Percentiles rank a stretch among this genome's conserved stretches.
These are phyloP conservation scores for Penicillium sp. DNA, from an alignment of 2,329 filamentous ascomycete species.

Conservation along the genomic window DNA sequence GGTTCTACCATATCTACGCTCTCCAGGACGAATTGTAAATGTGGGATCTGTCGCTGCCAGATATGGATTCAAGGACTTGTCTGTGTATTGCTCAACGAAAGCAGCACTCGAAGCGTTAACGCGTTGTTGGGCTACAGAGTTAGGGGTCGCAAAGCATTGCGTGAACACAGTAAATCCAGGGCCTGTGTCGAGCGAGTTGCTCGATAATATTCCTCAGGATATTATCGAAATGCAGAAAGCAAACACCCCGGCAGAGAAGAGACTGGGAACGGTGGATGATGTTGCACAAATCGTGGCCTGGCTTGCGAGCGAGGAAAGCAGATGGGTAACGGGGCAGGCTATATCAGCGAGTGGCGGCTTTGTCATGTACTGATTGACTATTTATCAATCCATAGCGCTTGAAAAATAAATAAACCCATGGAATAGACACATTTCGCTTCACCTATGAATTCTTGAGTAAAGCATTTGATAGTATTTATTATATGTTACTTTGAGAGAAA, in stretches of 20 bases:
- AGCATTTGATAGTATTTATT: too few species aligned
- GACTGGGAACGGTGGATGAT: slow-evolving; percentile 52
- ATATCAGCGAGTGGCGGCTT: slow-evolving; percentile 53
- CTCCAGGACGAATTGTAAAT: slow-evolving; percentile 54
- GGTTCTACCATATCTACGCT: slow-evolving; percentile 49
- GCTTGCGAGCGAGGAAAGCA: slow-evolving; percentile 48
- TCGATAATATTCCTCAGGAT: slow-evolving; percentile 50
- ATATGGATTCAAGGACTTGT: slow-evolving; percentile 42
- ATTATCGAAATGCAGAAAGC: slow-evolving; percentile 49
- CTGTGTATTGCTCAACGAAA: slow-evolving; percentile 56
- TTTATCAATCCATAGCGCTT: too few species aligned
- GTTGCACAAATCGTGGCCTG: slow-evolving; percentile 55
- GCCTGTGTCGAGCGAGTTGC: slow-evolving; percentile 56
- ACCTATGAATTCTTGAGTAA: too few species aligned
- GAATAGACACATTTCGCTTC: too few species aligned
- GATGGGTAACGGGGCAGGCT: slow-evolving; percentile 54
- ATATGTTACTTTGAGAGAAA: too few species aligned
- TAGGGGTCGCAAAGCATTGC: slow-evolving; percentile 55
- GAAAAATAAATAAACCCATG: too few species aligned
- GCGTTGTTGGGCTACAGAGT: slow-evolving; percentile 55
- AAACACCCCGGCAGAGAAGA: slow-evolving; percentile 49
- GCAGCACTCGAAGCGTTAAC: slow-evolving; percentile 60
- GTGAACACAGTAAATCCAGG: slow-evolving; percentile 61
- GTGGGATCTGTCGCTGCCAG: slow-evolving; percentile 34
- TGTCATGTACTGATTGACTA: slow-evolving; percentile 21